Percentiles rank a stretch among this genome's conserved stretches.
phyloP scores from a whole-genome alignment of 2,329 filamentous ascomycete genomes.

The Arthrobotrys megalospora region DNA sequence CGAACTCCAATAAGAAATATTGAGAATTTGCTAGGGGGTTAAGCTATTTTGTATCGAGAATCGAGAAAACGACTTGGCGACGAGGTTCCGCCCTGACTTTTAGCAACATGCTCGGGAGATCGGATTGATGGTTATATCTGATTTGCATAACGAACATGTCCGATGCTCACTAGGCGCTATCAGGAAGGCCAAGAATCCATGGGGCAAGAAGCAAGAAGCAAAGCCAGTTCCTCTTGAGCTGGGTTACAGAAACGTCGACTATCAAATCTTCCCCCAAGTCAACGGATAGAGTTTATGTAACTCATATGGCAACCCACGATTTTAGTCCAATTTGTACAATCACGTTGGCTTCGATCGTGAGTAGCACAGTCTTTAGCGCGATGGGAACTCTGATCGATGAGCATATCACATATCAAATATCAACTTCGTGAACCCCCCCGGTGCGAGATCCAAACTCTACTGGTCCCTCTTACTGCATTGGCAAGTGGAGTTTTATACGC shows the following conservation, averaged over 20 bases:
- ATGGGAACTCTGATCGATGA: slow-evolving; percentile 14
- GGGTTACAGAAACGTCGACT: slow-evolving; percentile 11
- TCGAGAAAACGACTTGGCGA: slow-evolving; percentile 10
- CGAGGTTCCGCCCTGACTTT: slow-evolving; percentile 19
- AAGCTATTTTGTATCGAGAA: slow-evolving; percentile 20
- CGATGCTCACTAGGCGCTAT: slow-evolving; percentile 45
- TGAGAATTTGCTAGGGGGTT: slow-evolving; percentile 7
- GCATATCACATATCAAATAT: background rate
- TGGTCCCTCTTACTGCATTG: background rate
- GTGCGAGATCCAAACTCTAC: background rate
- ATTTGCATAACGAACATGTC: slow-evolving; percentile 50
- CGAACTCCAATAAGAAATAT: background rate
- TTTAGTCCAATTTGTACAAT: slow-evolving; percentile 18
- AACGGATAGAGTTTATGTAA: slow-evolving; percentile 46
- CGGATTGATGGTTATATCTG: slow-evolving; percentile 39
- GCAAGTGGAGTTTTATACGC: slow-evolving; percentile 6
- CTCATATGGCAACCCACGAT: slow-evolving; percentile 42
- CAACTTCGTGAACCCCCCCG: background rate
- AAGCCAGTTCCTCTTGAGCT: slow-evolving; percentile 11
- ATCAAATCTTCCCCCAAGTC: slow-evolving; percentile 16
- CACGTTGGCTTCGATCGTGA: slow-evolving; percentile 35
- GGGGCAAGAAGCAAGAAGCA: slow-evolving; percentile 15
- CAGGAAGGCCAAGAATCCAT: slow-evolving; percentile 22
- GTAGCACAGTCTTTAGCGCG: slow-evolving; percentile 37
- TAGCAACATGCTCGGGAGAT: slow-evolving; percentile 37